Percentiles rank a stretch among this genome's conserved stretches.
These are phyloP conservation scores for Fraxinus quadrangulata DNA, from an alignment of 257 asterid species.

Conservation along the genomic window DNA sequence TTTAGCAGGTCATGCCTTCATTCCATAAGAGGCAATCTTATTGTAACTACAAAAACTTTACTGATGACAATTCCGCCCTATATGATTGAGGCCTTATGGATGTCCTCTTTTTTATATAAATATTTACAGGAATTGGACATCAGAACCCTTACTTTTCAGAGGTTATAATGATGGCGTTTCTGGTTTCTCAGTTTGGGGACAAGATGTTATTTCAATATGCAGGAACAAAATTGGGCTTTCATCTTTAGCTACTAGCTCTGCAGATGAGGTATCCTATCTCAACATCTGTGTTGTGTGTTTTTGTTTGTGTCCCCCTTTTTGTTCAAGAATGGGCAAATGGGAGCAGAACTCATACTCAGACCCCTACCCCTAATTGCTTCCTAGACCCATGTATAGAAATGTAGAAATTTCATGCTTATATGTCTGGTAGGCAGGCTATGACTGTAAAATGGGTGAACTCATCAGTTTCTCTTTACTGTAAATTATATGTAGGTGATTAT, in stretches of 20 bases:
- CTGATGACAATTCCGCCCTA: neutral
- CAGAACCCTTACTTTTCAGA: slow-evolving; percentile 60
- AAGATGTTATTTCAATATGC: slow-evolving; percentile 80
- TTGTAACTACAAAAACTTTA: slow-evolving; percentile 12
- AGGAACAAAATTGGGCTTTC: slow-evolving; percentile 79
- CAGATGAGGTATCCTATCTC: slow-evolving; percentile 62
- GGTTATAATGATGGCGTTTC: slow-evolving; percentile 85
- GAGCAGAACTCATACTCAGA: neutral
- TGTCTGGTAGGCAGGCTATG: neutral
- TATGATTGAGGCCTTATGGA: slow-evolving; percentile 20
- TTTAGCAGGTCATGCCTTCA: slow-evolving; percentile 8
- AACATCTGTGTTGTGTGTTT: neutral
- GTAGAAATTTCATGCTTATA: neutral
- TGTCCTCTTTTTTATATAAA: slow-evolving; percentile 16
- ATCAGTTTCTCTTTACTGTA: neutral
- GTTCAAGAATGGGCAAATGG: neutral
- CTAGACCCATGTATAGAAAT: neutral
- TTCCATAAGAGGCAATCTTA: slow-evolving; percentile 1
- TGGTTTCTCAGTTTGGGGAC: slow-evolving; percentile 89
- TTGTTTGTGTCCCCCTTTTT: neutral
- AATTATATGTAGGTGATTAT: neutral
- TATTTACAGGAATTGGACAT: slow-evolving; percentile 68
- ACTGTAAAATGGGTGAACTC: neutral
- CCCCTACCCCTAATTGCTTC: neutral
- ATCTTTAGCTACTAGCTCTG: slow-evolving; percentile 56